Percentiles rank a stretch among this genome's conserved stretches.
Evolutionary conservation across 352 stramenopile species (phyloP).

Genomic region (Phytophthora hybrid): DNA sequence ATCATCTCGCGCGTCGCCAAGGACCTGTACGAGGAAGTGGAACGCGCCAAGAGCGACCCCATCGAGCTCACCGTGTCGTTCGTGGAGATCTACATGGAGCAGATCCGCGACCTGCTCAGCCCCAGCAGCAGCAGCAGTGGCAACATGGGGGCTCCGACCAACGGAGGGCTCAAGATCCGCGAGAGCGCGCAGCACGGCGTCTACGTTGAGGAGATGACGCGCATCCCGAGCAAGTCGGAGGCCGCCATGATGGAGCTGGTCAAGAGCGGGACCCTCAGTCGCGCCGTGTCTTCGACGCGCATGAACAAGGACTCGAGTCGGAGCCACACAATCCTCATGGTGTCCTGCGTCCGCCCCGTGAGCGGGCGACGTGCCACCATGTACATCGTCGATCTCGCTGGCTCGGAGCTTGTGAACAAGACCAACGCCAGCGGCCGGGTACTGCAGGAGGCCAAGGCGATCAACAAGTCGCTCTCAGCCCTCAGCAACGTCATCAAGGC

Average conservation of each 20-base stretch:
- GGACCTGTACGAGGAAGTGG: constrained; percentile 56
- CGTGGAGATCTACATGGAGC: constrained; percentile 92
- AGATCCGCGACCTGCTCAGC: constrained; percentile 77
- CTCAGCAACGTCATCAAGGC: constrained; percentile 90
- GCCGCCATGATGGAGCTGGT: constrained; percentile 71
- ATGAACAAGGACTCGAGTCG: constrained; percentile 93
- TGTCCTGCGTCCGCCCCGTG: constrained; percentile 49
- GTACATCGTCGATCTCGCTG: constrained; percentile 87
- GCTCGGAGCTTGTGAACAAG: constrained; percentile 89
- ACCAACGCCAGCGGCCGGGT: constrained; percentile 80
- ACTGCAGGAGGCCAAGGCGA: constrained; percentile 86
- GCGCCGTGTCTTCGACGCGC: constrained; percentile 74
- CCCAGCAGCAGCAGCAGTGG: constrained; percentile 21
- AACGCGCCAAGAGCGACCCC: constrained; percentile 32
- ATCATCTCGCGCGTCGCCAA: constrained; percentile 73
- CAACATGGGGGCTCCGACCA: constrained; percentile 25
- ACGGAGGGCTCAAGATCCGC: constrained; percentile 73
- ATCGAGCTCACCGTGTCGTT: constrained; percentile 77
- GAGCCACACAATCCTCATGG: constrained; percentile 81
- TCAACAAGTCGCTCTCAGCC: constrained; percentile 88
- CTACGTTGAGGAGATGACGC: constrained; percentile 80
- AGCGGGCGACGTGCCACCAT: constrained; percentile 65
- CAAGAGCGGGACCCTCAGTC: constrained; percentile 66
- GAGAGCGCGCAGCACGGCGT: constrained; percentile 74
- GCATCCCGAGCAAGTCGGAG: constrained; percentile 48